Percentiles rank a stretch among this genome's conserved stretches.
Evolutionary conservation across 2,329 filamentous ascomycete genomes (phyloP).

Genomic region (Phaeosphaeria sp.): DNA sequence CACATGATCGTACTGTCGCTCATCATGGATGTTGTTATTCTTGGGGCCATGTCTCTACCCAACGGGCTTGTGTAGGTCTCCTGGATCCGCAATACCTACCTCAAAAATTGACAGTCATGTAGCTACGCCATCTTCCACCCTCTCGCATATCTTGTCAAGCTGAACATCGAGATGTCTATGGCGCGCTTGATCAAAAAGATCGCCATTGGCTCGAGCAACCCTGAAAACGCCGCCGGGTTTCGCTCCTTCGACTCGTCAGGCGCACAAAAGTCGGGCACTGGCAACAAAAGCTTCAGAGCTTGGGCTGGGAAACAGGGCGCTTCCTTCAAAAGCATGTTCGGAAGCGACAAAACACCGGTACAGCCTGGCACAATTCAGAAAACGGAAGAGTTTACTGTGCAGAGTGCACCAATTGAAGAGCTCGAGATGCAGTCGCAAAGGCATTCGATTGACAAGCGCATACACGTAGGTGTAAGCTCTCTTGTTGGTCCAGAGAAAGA

Average conservation of each 20-base stretch:
- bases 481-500: background rate
- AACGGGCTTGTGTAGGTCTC: slow-evolving; percentile 48
- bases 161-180: slow-evolving; percentile 47
- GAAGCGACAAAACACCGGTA: slow-evolving; percentile 1
- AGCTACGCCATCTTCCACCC: slow-evolving; percentile 57
- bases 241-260: slow-evolving; percentile 2
- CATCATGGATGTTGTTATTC: slow-evolving; percentile 45
- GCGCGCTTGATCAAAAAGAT: slow-evolving; percentile 51
- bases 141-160: slow-evolving; percentile 55
- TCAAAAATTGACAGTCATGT: background rate
- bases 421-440: slow-evolving; percentile 1
- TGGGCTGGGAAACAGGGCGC: background rate
- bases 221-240: background rate
- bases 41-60: slow-evolving; percentile 52
- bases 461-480: background rate
- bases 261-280: slow-evolving; percentile 4
- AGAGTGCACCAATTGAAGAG: slow-evolving; percentile 1
- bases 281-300: slow-evolving; percentile 7
- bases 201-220: slow-evolving; percentile 12
- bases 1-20: slow-evolving; percentile 34
- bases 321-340: slow-evolving; percentile 15
- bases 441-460: background rate
- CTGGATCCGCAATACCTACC: background rate
- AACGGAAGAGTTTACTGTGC: slow-evolving; percentile 14
- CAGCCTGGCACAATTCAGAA: slow-evolving; percentile 6